Evolutionary conservation across 768 basidiomycete species (phyloP).

Genomic region (Asterophora lycoperdoides): DNA sequence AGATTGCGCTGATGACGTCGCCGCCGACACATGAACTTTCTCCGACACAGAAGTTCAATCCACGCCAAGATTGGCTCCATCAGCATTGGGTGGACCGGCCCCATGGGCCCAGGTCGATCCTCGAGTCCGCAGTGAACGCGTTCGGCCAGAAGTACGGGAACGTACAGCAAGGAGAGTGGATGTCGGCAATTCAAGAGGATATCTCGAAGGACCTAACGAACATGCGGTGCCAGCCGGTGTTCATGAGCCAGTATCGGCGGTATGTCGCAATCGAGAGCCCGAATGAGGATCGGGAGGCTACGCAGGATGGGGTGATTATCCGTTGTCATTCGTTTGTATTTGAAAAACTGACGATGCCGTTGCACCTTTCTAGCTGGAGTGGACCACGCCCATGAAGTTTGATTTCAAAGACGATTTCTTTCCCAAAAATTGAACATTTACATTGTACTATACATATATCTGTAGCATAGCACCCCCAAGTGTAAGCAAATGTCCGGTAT

Average conservation of each 20-base stretch:
- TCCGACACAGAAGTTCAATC: slow-evolving; percentile 17
- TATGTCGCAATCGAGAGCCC: slow-evolving; percentile 54
- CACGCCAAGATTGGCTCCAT: slow-evolving; percentile 34
- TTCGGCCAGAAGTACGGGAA: slow-evolving; percentile 37
- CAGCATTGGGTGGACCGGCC: slow-evolving; percentile 29
- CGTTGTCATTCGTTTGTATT: background rate
- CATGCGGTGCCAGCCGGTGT: slow-evolving; percentile 59
- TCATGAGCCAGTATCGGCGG: slow-evolving; percentile 60
- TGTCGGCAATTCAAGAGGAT: slow-evolving; percentile 37
- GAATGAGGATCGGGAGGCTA: slow-evolving; percentile 23
- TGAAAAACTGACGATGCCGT: background rate
- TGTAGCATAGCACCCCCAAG: no score
- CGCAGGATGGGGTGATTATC: slow-evolving; percentile 46
- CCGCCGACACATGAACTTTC: slow-evolving; percentile 35
- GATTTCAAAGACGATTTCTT: slow-evolving; percentile 60
- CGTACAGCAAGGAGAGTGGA: slow-evolving; percentile 30
- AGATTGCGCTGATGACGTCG: slow-evolving; percentile 47
- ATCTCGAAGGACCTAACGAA: slow-evolving; percentile 44
- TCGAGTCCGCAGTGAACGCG: slow-evolving; percentile 39
- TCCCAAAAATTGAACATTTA: slow-evolving; percentile 8
- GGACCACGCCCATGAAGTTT: slow-evolving; percentile 41
- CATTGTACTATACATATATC: background rate
- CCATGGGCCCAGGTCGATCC: slow-evolving; percentile 33
- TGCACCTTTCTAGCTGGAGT: slow-evolving; percentile 47
- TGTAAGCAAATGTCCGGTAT: no score